Conservation (phyloP, 768 basidiomycete species). For the Collybia sordida region DNA sequence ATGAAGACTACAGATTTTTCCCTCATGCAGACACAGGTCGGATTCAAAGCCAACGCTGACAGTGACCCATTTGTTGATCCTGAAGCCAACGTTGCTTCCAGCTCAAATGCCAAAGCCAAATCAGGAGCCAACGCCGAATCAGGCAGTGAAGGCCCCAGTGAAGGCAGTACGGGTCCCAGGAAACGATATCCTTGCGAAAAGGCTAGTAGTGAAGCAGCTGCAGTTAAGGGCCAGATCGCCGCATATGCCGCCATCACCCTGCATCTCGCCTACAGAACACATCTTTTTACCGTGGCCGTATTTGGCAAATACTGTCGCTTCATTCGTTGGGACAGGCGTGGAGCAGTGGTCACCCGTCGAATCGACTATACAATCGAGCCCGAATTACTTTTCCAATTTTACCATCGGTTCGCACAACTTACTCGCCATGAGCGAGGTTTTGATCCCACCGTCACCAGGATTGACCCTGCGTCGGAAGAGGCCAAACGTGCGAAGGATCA, state of each 20-base stretch:
- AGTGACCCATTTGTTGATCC: no score
- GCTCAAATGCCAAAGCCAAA: no score
- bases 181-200: neutral
- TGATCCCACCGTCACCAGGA: slow-evolving; percentile 11
- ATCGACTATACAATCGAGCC: slow-evolving; percentile 20
- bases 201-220: neutral
- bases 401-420: slow-evolving; percentile 20
- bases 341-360: slow-evolving; percentile 21
- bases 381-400: slow-evolving; percentile 18
- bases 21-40: no score
- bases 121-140: no score
- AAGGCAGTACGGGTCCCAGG: no score
- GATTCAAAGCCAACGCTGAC: no score
- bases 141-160: no score
- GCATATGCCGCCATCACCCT: neutral
- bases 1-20: no score
- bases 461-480: neutral
- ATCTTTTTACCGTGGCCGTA: slow-evolving; percentile 28
- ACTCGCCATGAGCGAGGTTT: slow-evolving; percentile 13
- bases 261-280: slow-evolving; percentile 26
- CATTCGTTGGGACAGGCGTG: slow-evolving; percentile 34
- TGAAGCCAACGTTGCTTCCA: no score
- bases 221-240: neutral
- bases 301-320: slow-evolving; percentile 22
- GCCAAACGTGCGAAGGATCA: neutral